A percentile compares a stretch with the other conserved stretches of the same genome.
Evolutionary conservation across 768 basidiomycete genomes (phyloP).

Genomic region (Russula olivacea): DNA sequence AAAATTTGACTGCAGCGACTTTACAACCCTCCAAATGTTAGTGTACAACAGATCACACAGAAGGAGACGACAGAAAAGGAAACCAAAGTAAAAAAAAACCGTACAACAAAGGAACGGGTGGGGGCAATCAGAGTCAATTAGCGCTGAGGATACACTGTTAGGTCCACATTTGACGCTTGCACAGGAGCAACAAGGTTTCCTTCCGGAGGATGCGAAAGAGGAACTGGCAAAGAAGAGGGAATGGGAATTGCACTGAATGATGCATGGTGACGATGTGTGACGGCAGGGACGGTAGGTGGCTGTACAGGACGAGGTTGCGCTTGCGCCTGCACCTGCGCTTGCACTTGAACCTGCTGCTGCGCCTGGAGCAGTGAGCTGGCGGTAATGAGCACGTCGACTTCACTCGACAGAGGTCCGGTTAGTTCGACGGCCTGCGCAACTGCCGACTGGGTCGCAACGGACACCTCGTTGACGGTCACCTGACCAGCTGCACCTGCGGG

Average conservation of each 20-base stretch:
- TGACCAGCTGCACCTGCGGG: conserved; percentile 33
- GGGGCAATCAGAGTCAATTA: conserved; percentile 21
- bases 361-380: conserved; percentile 50
- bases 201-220: conserved; percentile 17
- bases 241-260: conserved; percentile 26
- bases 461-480: conserved; percentile 53
- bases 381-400: conserved; percentile 75
- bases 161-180: conserved; percentile 13
- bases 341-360: conserved; percentile 30
- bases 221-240: neutral
- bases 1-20: conserved; percentile 13
- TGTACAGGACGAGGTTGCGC: conserved; percentile 11
- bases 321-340: conserved; percentile 20
- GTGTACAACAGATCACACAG: conserved; percentile 24
- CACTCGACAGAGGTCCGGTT: conserved; percentile 64
- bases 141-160: conserved; percentile 16
- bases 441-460: conserved; percentile 63
- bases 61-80: conserved; percentile 9
- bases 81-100: conserved; percentile 3
- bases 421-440: conserved; percentile 80
- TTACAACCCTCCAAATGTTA: conserved; percentile 23
- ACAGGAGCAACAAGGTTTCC: conserved; percentile 9
- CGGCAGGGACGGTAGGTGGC: conserved; percentile 30
- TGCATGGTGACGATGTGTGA: conserved; percentile 33
- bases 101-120: conserved; percentile 11